Base-by-base conservation (phyloP, 495 filamentous ascomycete species). In the Diplogelasinospora grovesii region DNA sequence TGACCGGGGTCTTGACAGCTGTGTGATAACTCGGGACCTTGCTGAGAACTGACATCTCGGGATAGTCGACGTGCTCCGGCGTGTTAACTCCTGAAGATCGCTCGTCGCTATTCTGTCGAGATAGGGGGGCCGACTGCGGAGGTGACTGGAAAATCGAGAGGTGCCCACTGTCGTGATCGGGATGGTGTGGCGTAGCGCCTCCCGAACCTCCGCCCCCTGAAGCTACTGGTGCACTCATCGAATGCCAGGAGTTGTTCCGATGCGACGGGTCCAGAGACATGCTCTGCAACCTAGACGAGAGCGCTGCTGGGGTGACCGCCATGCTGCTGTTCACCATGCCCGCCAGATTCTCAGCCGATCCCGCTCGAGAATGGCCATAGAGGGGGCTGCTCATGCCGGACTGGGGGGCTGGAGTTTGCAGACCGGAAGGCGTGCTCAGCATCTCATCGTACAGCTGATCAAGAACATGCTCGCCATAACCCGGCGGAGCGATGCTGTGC, bases 361-460 rank as follows among this genome's bases (percentile, higher is more conserved):
- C 78, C 18, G 78, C 77, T 24, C 84, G 78, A 25, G 88, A 94
- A 22, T 85, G 81, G 16, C 68, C 68, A 44, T 77, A 80, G 41
- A 85, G 79, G 0, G 92, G 92, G 2, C 86, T 94, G 47, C 73
- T 82, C 19, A 81, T 59, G 26, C 81, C 82, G 46, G 86, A 92
- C 22, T 66, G 66, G 8, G 69, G 56, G n/a, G 70, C 74, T 4
- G 87, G 85, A 1, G 89, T 94, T 53, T 85, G 77, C 50, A 87
- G 82, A 22, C 82, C 84, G n/a, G n/a, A n/a, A n/a, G n/a, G n/a
- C 25, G 63, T 79, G 11, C 74, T 70, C 57, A 93, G 85, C 32
- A 95, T 68, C 40, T 89, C 85, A 45, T 86, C 83, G 61, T 92
- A 98, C 3, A 96, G 64, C 52, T 86, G 82, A 65, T 98, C 92